A percentile compares a stretch with the other conserved stretches of the same genome.
These are phyloP conservation scores for Choricystis sp. DNA, from an alignment of 139 green algal genomes.

Conservation along the genomic window DNA sequence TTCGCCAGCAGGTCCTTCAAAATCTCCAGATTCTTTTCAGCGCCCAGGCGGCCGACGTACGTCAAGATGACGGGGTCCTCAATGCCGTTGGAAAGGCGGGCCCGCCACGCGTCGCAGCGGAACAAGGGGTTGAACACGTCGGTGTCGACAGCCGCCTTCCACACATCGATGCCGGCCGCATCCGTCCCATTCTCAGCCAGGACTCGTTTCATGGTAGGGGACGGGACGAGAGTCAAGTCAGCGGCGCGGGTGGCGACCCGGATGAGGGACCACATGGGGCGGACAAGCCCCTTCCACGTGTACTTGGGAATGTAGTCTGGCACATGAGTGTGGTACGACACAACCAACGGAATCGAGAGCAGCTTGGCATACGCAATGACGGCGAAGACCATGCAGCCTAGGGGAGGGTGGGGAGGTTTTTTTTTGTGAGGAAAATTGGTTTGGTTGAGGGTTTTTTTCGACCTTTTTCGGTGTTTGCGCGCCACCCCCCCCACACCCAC, in stretches of 20 bases:
- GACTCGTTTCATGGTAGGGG: conserved; percentile 34
- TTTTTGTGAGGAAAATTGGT: too few species aligned
- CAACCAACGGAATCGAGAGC: conserved; percentile 68
- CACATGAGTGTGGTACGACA: conserved; percentile 98
- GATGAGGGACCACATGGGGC: conserved; percentile 82
- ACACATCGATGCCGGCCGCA: conserved; percentile 42
- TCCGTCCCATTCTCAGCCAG: background rate
- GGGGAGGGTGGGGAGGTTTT: too few species aligned
- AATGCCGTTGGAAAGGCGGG: conserved; percentile 46
- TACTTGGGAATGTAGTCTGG: conserved; percentile 81
- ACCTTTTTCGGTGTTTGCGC: too few species aligned
- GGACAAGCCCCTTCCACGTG: conserved; percentile 59
- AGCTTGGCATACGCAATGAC: conserved; percentile 80
- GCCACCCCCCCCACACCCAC: too few species aligned
- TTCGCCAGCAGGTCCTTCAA: conserved; percentile 42
- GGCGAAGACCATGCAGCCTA: conserved; percentile 65
- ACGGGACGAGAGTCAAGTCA: conserved; percentile 59
- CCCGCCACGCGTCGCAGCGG: conserved; percentile 43
- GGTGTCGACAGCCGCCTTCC: conserved; percentile 76
- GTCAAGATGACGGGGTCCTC: conserved; percentile 60
- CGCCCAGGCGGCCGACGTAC: conserved; percentile 85
- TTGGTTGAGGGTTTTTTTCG: too few species aligned
- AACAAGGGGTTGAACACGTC: conserved; percentile 75
- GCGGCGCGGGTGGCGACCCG: conserved; percentile 52
- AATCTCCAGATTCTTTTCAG: conserved; percentile 42